Evolutionary conservation across 805 yeast species (phyloP).

Genomic region (Candida palmyrensis): DNA sequence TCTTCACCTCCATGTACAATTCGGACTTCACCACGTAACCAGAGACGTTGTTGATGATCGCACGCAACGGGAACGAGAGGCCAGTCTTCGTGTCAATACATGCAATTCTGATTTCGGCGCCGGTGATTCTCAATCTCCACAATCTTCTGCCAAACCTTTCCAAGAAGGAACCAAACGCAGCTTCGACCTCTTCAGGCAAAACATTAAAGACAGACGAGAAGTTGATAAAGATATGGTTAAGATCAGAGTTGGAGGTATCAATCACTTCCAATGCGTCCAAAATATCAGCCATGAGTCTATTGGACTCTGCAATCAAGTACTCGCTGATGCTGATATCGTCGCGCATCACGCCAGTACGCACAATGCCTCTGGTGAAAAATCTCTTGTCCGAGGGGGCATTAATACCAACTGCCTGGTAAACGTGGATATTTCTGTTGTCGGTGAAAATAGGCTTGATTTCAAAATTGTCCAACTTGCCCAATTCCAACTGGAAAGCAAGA

Average conservation of each 20-base stretch:
- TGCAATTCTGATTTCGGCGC: slow-evolving; percentile 96
- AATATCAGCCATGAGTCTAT: slow-evolving; percentile 92
- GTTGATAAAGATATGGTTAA: slow-evolving; percentile 95
- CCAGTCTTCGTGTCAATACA: slow-evolving; percentile 88
- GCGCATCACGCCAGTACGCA: slow-evolving; percentile 91
- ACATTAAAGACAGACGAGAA: slow-evolving; percentile 94
- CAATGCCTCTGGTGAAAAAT: slow-evolving; percentile 94
- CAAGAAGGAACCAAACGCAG: slow-evolving; percentile 95
- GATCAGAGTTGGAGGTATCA: slow-evolving; percentile 91
- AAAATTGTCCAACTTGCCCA: slow-evolving; percentile 91
- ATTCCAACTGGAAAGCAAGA: slow-evolving; percentile 92
- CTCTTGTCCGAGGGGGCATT: slow-evolving; percentile 91
- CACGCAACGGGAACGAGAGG: slow-evolving; percentile 91
- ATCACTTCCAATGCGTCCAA: slow-evolving; percentile 91
- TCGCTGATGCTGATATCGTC: slow-evolving; percentile 92
- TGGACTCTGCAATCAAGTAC: slow-evolving; percentile 93
- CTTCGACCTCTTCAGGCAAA: slow-evolving; percentile 92
- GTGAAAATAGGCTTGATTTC: slow-evolving; percentile 92
- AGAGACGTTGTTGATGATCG: slow-evolving; percentile 91
- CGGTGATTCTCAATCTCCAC: slow-evolving; percentile 94
- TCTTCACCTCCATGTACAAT: slow-evolving; percentile 89
- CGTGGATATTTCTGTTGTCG: slow-evolving; percentile 96
- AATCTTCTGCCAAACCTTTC: slow-evolving; percentile 96
- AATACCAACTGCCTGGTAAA: slow-evolving; percentile 94
- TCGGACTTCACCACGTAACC: slow-evolving; percentile 97